A percentile compares a stretch with the other conserved stretches of the same genome.
These are phyloP conservation scores for Ochetophila trinervis DNA, from an alignment of 306 rosid genomes.

Conservation along the genomic window DNA sequence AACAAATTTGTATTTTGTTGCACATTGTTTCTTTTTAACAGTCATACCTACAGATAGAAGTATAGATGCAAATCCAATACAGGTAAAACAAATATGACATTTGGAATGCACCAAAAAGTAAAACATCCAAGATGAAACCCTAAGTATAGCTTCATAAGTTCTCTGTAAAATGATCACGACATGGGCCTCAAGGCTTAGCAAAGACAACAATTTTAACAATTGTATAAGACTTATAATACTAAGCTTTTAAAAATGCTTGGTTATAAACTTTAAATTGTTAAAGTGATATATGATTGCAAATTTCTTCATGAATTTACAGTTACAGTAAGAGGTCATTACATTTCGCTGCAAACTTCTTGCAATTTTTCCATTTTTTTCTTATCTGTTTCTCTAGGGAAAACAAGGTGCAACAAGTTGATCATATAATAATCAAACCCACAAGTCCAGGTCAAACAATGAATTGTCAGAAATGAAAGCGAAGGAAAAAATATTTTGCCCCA, in stretches of 20 bases:
- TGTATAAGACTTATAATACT: no score
- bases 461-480: neutral
- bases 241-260: neutral
- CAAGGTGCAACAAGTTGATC: neutral
- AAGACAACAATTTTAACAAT: neutral
- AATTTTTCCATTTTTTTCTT: neutral
- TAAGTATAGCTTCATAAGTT: neutral
- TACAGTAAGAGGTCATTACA: neutral
- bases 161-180: neutral
- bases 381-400: neutral
- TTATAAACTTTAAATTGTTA: neutral
- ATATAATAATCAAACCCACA: neutral
- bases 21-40: neutral
- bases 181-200: neutral
- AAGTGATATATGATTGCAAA: neutral
- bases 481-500: neutral
- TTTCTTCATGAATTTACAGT: neutral
- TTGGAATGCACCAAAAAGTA: neutral
- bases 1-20: conserved; percentile 5
- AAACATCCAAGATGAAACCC: neutral
- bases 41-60: neutral
- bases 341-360: neutral
- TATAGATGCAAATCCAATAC: neutral
- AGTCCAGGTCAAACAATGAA: neutral
- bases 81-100: neutral